Evolutionary conservation across 2,329 filamentous ascomycete species (phyloP).

Genomic region (Claviceps spartinae): DNA sequence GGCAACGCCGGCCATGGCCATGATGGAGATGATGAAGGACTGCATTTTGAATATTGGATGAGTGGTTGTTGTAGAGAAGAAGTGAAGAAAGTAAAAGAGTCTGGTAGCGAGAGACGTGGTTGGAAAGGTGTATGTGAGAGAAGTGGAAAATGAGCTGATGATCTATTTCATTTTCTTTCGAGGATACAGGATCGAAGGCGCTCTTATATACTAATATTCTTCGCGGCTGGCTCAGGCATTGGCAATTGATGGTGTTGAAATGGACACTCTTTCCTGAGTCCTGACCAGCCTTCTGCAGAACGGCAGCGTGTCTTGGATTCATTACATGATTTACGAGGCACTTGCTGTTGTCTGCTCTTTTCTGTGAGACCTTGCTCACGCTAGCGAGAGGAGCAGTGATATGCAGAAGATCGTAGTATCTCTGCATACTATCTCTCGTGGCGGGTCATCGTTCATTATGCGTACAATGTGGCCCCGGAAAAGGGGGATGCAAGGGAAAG

Average conservation of each 20-base stretch:
- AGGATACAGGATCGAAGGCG: too few relatives aligned
- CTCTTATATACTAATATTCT: not conserved
- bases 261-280: not conserved
- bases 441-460: too few relatives aligned
- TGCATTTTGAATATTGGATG: constrained; percentile 2
- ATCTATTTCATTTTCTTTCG: too few relatives aligned
- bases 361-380: not conserved
- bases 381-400: not conserved
- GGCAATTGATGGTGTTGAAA: too few relatives aligned
- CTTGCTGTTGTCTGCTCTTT: not conserved
- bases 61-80: not conserved
- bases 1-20: constrained; percentile 1
- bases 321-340: not conserved
- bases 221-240: not conserved
- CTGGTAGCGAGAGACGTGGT: not conserved
- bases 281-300: not conserved
- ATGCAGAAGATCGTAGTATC: not conserved
- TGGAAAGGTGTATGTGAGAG: too few relatives aligned
- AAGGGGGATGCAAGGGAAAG: too few relatives aligned
- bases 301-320: not conserved
- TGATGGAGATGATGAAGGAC: constrained; percentile 1
- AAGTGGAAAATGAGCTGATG: not conserved
- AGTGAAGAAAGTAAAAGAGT: not conserved
- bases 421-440: not conserved
- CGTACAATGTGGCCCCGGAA: too few relatives aligned